These are phyloP conservation scores for Phaseolus coccineus DNA, from an alignment of 331 rosid genomes.

Conservation along the genomic window DNA sequence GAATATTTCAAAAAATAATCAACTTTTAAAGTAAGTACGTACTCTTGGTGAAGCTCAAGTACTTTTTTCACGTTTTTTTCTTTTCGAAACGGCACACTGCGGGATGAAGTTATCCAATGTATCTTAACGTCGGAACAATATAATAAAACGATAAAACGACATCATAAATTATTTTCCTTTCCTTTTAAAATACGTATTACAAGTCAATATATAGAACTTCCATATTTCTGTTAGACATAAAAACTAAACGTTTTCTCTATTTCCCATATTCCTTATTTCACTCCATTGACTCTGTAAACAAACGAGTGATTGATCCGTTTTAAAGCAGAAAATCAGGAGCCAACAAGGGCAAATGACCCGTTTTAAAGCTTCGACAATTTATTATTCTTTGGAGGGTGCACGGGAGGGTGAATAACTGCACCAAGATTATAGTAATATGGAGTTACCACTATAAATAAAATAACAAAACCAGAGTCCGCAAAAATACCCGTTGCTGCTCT, in stretches of 20 bases:
- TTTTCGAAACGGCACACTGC: not conserved
- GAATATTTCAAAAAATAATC: not conserved
- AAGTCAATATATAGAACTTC: not conserved
- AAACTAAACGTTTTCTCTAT: not conserved
- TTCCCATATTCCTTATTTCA: not conserved
- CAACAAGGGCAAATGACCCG: constrained; percentile 5
- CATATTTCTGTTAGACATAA: not conserved
- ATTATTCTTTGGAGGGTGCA: constrained; percentile 21
- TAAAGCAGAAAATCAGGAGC: not conserved
- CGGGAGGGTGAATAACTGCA: not conserved
- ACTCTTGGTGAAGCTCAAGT: not conserved
- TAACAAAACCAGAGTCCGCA: not conserved
- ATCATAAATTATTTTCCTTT: not conserved
- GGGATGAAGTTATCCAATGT: not conserved
- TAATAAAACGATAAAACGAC: not conserved
- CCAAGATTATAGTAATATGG: constrained; percentile 27
- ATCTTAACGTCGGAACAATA: not conserved
- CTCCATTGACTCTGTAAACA: not conserved
- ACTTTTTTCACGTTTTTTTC: not conserved
- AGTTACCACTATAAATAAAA: constrained; percentile 3
- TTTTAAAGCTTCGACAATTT: constrained; percentile 20
- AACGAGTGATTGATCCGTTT: not conserved
- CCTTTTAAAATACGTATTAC: not conserved
- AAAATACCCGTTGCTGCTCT: constrained; percentile 28
- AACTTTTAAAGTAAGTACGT: not conserved